Percentiles rank a stretch among this genome's conserved stretches.
phyloP scores from a whole-genome alignment of 1,139 yeast genomes.

The Geotrichum histeridarum region DNA sequence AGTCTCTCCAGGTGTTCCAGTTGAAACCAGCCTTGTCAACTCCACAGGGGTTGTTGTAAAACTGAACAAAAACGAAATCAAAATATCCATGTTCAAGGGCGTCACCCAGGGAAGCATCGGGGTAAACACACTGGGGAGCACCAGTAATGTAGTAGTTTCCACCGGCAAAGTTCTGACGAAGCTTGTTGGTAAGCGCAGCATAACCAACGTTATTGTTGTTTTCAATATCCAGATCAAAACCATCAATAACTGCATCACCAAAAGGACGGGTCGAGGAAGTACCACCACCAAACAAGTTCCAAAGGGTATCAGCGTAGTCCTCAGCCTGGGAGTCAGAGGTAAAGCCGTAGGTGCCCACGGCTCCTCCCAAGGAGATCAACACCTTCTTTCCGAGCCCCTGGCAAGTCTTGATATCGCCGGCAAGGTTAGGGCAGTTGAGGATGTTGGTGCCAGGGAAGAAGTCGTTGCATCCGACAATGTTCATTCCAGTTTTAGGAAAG shows the following conservation, averaged over 20 bases:
- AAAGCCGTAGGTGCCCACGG: slow-evolving; percentile 73
- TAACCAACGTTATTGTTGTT: slow-evolving; percentile 49
- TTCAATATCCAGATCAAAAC: slow-evolving; percentile 70
- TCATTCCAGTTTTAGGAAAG: slow-evolving; percentile 51
- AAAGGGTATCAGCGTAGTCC: slow-evolving; percentile 64
- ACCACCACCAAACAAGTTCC: slow-evolving; percentile 85
- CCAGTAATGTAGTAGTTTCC: slow-evolving; percentile 69
- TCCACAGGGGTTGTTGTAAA: slow-evolving; percentile 82
- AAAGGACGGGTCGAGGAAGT: slow-evolving; percentile 62
- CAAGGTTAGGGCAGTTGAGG: slow-evolving; percentile 54
- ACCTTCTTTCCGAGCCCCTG: slow-evolving; percentile 68
- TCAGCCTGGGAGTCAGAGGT: slow-evolving; percentile 54
- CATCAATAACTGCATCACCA: slow-evolving; percentile 57
- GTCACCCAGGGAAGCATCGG: slow-evolving; percentile 76
- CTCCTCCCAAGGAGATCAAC: slow-evolving; percentile 76
- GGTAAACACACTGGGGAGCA: slow-evolving; percentile 93
- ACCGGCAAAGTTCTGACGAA: slow-evolving; percentile 51
- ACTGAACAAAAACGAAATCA: slow-evolving; percentile 86
- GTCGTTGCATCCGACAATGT: slow-evolving; percentile 64
- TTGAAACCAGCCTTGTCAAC: slow-evolving; percentile 37
- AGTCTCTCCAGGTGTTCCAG: slow-evolving; percentile 74
- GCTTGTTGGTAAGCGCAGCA: slow-evolving; percentile 45
- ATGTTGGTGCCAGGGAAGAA: slow-evolving; percentile 49
- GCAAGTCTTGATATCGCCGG: slow-evolving; percentile 65
- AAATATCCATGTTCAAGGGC: slow-evolving; percentile 55